These are phyloP conservation scores for Apodospora peruviana DNA, from an alignment of 495 filamentous ascomycete genomes.

Conservation along the genomic window DNA sequence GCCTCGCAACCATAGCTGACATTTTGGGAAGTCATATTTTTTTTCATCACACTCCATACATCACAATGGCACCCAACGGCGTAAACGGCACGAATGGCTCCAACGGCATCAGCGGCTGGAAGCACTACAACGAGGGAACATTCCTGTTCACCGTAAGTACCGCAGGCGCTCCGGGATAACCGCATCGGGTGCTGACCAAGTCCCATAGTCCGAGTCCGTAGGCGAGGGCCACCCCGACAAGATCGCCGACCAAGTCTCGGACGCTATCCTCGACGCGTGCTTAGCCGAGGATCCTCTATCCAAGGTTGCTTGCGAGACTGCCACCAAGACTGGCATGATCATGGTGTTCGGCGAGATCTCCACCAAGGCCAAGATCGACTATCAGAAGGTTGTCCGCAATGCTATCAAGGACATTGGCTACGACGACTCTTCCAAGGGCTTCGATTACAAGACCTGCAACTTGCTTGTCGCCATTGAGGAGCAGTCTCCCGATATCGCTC, in stretches of 20 bases:
- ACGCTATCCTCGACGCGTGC: slow-evolving; percentile 98
- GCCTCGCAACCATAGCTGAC: neutral
- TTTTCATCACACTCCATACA: slow-evolving; percentile 1
- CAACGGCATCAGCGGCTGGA: slow-evolving; percentile 37
- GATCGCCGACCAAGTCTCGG: slow-evolving; percentile 97
- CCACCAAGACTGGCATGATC: slow-evolving; percentile 99
- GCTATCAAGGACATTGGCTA: slow-evolving; percentile 99
- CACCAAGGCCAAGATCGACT: slow-evolving; percentile 90
- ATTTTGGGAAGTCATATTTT: neutral
- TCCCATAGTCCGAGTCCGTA: slow-evolving; percentile 78
- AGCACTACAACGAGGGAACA: slow-evolving; percentile 57
- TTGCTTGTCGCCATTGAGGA: slow-evolving; percentile 98
- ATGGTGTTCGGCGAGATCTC: slow-evolving; percentile 99
- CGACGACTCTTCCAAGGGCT: slow-evolving; percentile 92
- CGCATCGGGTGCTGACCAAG: slow-evolving; percentile 12
- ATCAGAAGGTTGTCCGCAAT: slow-evolving; percentile 93
- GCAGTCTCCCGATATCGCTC: slow-evolving; percentile 97
- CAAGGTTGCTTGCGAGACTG: slow-evolving; percentile 98
- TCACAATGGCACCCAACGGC: slow-evolving; percentile 60
- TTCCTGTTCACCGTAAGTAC: slow-evolving; percentile 87
- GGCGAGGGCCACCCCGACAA: slow-evolving; percentile 98
- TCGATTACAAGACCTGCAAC: slow-evolving; percentile 99
- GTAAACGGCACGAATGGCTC: slow-evolving; percentile 28
- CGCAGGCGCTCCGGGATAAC: neutral
- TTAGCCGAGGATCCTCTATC: slow-evolving; percentile 88